Percentiles rank a stretch among this genome's conserved stretches.
Conservation (phyloP, 176 grass and related monocot species). For the Triticum aestivum region IWGSC_CS_RefSeq_v2.1 NC_057806.1:712170213-712170712, state of each 20-base stretch:
- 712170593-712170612: background rate
- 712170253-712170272: background rate
- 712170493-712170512: background rate
- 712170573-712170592: background rate
- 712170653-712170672: background rate
- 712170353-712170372: background rate
- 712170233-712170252: background rate
- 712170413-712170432: constrained; percentile 86
- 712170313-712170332: background rate
- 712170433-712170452: constrained; percentile 81
- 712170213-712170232: background rate
- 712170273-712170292: background rate
- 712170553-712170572: background rate
- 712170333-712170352: background rate
- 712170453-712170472: constrained; percentile 82
- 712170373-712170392: constrained; percentile 62
- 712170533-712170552: background rate
- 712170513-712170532: background rate
- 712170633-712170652: background rate
- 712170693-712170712: background rate
- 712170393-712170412: constrained; percentile 88
- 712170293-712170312: background rate
- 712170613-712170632: background rate
- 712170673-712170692: background rate
- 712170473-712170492: background rate